phyloP scores from a whole-genome alignment of 768 basidiomycete genomes.

The Baorangia bicolor region DNA sequence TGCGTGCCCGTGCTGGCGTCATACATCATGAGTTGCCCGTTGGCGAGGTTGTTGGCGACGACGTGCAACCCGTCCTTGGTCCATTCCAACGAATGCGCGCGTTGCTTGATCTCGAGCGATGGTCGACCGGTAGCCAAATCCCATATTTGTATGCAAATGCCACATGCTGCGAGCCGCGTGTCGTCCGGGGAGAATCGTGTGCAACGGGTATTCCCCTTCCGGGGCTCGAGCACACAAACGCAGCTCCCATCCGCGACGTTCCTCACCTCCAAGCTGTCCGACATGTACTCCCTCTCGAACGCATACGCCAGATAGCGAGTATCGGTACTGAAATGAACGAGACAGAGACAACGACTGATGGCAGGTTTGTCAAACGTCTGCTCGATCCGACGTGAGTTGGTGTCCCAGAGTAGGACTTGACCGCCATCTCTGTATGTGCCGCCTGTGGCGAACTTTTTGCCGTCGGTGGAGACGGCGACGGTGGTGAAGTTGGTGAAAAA shows the following conservation, averaged over 20 bases:
- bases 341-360: conserved; percentile 20
- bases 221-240: conserved; percentile 19
- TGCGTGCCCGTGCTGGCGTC: conserved; percentile 18
- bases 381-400: conserved; percentile 20
- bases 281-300: conserved; percentile 28
- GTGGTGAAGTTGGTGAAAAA: conserved; percentile 30
- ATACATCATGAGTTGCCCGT: conserved; percentile 25
- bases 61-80: conserved; percentile 20
- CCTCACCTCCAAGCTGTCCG: conserved; percentile 21
- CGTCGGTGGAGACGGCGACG: conserved; percentile 23
- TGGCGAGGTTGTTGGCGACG: conserved; percentile 24
- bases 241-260: conserved; percentile 10
- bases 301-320: conserved; percentile 19
- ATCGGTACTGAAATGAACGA: conserved; percentile 25
- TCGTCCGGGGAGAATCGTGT: conserved; percentile 27
- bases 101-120: conserved; percentile 27
- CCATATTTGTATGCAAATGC: conserved; percentile 26
- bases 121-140: conserved; percentile 17
- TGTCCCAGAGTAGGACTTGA: conserved; percentile 24
- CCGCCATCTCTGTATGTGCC: conserved; percentile 27
- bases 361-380: conserved; percentile 25
- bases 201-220: conserved; percentile 25
- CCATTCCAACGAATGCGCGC: conserved; percentile 26
- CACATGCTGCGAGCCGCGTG: conserved; percentile 23
- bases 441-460: conserved; percentile 24